phyloP scores from a whole-genome alignment of 2,329 filamentous ascomycete species.

The Colletotrichum plurivorum region DNA sequence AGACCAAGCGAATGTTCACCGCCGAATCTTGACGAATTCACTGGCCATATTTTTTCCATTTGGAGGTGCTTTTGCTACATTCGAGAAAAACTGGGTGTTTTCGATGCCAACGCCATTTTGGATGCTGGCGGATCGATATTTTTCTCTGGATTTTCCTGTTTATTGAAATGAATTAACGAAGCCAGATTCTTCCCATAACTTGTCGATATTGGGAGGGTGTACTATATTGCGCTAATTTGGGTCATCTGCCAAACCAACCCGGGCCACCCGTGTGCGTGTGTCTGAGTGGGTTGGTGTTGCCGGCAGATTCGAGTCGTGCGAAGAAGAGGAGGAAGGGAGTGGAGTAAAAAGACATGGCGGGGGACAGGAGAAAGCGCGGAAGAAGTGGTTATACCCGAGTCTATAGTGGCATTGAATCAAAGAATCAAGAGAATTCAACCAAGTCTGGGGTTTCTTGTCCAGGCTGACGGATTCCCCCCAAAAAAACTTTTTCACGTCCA shows the following conservation, averaged over 20 bases:
- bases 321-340: not conserved
- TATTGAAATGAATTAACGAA: conserved; percentile 36
- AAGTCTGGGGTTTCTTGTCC: not conserved
- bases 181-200: not conserved
- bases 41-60: no score
- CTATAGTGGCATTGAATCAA: conserved; percentile 1
- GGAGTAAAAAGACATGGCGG: not conserved
- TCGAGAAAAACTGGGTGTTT: no score
- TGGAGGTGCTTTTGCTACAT: no score
- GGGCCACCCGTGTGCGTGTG: no score
- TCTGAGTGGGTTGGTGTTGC: no score
- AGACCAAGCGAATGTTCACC: conserved; percentile 80
- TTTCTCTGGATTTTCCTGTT: not conserved
- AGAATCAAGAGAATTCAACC: not conserved
- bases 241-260: not conserved
- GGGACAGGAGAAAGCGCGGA: not conserved
- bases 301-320: not conserved
- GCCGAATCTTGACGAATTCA: conserved; percentile 63
- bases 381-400: conserved; percentile 23
- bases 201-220: not conserved
- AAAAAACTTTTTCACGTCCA: no score
- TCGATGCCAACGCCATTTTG: no score
- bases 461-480: no score
- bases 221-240: conserved; percentile 9
- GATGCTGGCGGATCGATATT: no score